These are phyloP conservation scores for Glycine latifolia DNA, from an alignment of 306 rosid species.

Conservation along the genomic window DNA sequence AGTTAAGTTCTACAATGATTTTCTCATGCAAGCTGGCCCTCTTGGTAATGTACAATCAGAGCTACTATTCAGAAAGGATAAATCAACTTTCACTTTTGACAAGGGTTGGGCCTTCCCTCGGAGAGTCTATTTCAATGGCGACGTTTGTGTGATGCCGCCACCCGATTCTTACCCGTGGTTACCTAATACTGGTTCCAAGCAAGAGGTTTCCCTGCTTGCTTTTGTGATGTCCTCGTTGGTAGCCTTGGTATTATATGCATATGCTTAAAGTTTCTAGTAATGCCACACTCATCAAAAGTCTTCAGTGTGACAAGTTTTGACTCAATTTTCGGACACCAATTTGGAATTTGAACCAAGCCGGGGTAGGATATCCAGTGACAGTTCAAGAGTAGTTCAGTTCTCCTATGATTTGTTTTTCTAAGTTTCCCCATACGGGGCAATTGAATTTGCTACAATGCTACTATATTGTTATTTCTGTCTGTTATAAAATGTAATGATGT, in stretches of 20 bases:
- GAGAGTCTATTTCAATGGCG: slow-evolving; percentile 90
- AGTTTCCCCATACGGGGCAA: slow-evolving; percentile 30
- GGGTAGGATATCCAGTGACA: slow-evolving; percentile 36
- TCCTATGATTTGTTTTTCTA: slow-evolving; percentile 40
- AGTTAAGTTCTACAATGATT: slow-evolving; percentile 82
- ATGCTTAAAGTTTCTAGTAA: slow-evolving; percentile 40
- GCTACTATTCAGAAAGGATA: slow-evolving; percentile 74
- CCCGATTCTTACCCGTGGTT: slow-evolving; percentile 86
- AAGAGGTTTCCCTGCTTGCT: slow-evolving; percentile 51
- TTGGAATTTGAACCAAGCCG: slow-evolving; percentile 39
- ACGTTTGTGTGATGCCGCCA: slow-evolving; percentile 91
- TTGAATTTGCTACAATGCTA: slow-evolving; percentile 44
- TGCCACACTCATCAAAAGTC: slow-evolving; percentile 10
- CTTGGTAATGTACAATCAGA: slow-evolving; percentile 89
- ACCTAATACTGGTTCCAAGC: slow-evolving; percentile 66
- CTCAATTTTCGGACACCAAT: slow-evolving; percentile 34
- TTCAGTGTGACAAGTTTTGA: slow-evolving; percentile 38
- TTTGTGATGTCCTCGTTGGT: slow-evolving; percentile 52
- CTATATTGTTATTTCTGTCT: slow-evolving; percentile 37
- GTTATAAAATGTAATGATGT: slow-evolving; percentile 33
- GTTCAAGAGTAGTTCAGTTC: slow-evolving; percentile 30
- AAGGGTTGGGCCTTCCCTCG: slow-evolving; percentile 97
- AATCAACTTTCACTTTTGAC: slow-evolving; percentile 74
- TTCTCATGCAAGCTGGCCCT: slow-evolving; percentile 81
- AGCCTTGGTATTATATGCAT: slow-evolving; percentile 51